Conservation (phyloP, 495 filamentous ascomycete species). For the Annulohypoxylon maeteangense region DNA sequence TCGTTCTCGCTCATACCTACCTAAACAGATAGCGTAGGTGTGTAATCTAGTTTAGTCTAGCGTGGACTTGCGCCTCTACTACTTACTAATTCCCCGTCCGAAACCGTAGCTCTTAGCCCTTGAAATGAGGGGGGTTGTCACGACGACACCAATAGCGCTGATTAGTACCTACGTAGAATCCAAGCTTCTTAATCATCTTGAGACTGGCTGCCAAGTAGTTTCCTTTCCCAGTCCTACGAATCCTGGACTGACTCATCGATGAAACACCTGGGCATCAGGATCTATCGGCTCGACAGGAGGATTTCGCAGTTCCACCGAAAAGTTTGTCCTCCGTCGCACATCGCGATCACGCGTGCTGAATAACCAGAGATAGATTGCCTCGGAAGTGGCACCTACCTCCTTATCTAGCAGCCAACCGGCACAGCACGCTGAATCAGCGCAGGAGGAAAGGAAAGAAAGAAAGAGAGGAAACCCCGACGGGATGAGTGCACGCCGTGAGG, state of each 20-base stretch:
- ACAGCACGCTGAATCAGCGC: background rate
- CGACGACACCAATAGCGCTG: background rate
- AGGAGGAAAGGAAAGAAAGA: background rate
- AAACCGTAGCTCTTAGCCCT: background rate
- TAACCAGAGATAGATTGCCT: background rate
- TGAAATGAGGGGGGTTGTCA: background rate
- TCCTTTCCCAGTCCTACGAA: background rate
- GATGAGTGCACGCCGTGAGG: background rate
- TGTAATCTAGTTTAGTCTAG: background rate
- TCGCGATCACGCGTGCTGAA: background rate
- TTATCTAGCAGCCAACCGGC: background rate
- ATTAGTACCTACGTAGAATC: background rate
- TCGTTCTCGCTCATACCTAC: background rate
- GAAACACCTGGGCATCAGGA: background rate
- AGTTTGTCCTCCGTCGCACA: background rate
- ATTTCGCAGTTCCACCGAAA: constrained; percentile 2
- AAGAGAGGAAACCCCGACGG: no score
- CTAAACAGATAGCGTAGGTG: background rate
- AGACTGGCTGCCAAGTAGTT: background rate
- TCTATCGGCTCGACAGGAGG: background rate
- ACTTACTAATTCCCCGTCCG: background rate
- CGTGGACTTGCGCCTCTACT: background rate
- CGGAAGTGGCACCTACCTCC: background rate
- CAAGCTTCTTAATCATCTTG: background rate
- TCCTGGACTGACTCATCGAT: constrained; percentile 11